A percentile compares a stretch with the other conserved stretches of the same genome.
Conservation (phyloP, 768 basidiomycete genomes). For the Amanita brunnescens region DNA sequence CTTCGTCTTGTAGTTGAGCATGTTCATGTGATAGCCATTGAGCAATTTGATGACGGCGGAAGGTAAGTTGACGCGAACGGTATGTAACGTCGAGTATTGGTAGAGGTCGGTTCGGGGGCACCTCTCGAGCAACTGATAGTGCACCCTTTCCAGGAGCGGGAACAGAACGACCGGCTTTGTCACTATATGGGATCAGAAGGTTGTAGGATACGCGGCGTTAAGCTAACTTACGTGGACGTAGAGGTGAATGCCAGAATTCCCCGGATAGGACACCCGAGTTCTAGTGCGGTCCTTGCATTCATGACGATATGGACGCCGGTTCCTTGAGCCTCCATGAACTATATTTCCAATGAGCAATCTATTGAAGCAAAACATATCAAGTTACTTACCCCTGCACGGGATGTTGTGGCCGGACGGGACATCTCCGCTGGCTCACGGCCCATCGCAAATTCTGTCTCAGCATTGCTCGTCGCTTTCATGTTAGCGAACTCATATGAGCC, state of each 20-base stretch:
- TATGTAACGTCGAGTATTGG: conserved; percentile 81
- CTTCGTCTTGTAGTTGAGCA: conserved; percentile 71
- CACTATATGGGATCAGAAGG: conserved; percentile 35
- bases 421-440: conserved; percentile 98
- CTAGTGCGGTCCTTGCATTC: conserved; percentile 92
- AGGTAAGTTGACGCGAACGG: conserved; percentile 86
- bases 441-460: conserved; percentile 96
- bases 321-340: conserved; percentile 95
- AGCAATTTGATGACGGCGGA: conserved; percentile 91
- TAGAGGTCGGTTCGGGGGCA: conserved; percentile 68
- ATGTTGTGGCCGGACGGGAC: conserved; percentile 95
- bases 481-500: conserved; percentile 99
- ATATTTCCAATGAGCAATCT: conserved; percentile 5
- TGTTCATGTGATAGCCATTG: conserved; percentile 94
- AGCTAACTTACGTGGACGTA: conserved; percentile 72
- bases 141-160: conserved; percentile 96
- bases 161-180: conserved; percentile 97
- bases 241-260: conserved; percentile 94
- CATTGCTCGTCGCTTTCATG: conserved; percentile 99
- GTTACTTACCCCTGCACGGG: conserved; percentile 77
- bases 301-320: conserved; percentile 96
- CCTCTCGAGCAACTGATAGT: conserved; percentile 79
- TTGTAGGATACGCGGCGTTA: background rate
- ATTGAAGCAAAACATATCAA: conserved; percentile 8
- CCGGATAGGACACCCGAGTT: conserved; percentile 89